Conservation (phyloP, 306 rosid species). For the Urtica urens region DNA sequence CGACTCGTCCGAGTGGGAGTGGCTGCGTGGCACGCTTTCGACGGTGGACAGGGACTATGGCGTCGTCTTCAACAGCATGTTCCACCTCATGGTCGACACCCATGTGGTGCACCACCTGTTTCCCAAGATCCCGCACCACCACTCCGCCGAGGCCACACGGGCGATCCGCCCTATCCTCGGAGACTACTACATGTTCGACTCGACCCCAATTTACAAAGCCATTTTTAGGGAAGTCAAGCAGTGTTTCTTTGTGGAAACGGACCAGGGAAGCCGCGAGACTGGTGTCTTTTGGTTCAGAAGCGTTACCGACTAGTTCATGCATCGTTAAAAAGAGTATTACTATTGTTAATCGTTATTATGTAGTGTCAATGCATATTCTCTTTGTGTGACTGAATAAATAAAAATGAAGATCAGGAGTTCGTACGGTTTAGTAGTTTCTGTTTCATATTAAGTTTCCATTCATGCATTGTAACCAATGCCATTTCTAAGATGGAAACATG, state of each 20-base stretch:
- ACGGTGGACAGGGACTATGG: conserved; percentile 91
- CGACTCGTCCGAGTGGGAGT: conserved; percentile 84
- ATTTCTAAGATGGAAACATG: no score
- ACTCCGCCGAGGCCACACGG: conserved; percentile 81
- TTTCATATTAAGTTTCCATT: no score
- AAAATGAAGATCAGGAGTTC: no score
- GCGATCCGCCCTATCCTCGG: conserved; percentile 63
- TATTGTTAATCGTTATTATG: no score
- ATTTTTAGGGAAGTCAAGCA: conserved; percentile 69
- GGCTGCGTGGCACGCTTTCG: conserved; percentile 88
- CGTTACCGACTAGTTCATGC: no score
- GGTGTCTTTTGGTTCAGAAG: conserved; percentile 81
- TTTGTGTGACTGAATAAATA: no score
- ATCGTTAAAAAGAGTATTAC: no score
- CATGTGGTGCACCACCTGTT: conserved; percentile 90
- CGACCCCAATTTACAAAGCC: conserved; percentile 51
- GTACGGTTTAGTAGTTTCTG: no score
- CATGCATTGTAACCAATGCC: no score
- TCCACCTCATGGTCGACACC: conserved; percentile 90
- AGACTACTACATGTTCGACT: conserved; percentile 57
- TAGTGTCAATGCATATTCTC: no score
- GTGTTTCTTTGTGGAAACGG: conserved; percentile 67
- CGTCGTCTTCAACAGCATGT: conserved; percentile 72
- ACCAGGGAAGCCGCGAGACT: conserved; percentile 27
- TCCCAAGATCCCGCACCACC: conserved; percentile 85